Percentiles rank a stretch among this genome's conserved stretches.
These are phyloP conservation scores for Yamadazyma trypodendri DNA, from an alignment of 1,139 yeast species.

Conservation along the genomic window DNA sequence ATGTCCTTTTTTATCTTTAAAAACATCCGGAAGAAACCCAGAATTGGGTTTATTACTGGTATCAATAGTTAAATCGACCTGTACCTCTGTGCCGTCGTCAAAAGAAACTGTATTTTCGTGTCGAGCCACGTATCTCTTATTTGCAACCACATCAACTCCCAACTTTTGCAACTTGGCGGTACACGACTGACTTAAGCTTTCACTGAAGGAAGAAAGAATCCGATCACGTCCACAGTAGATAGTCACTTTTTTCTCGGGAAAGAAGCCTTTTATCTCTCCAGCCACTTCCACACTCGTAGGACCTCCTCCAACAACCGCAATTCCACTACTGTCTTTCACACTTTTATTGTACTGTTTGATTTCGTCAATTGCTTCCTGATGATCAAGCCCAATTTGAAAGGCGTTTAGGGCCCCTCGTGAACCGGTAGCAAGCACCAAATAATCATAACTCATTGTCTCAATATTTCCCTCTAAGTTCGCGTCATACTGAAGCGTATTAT, in stretches of 20 bases:
- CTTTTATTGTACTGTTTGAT: conserved; percentile 16
- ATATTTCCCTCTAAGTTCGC: conserved; percentile 7
- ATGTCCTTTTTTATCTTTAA: conserved; percentile 20
- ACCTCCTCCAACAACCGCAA: conserved; percentile 42
- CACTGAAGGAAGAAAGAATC: conserved; percentile 22
- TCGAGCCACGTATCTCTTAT: conserved; percentile 8
- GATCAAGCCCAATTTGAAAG: conserved; percentile 25
- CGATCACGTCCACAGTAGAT: conserved; percentile 27
- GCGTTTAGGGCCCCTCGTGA: conserved; percentile 21
- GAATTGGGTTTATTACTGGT: conserved; percentile 21
- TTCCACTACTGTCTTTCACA: conserved; percentile 20
- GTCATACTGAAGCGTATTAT: conserved; percentile 8
- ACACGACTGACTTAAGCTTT: conserved; percentile 17
- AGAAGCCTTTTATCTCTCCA: conserved; percentile 31
- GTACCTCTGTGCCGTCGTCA: conserved; percentile 16
- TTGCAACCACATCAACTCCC: conserved; percentile 28
- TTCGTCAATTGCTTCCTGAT: conserved; percentile 15
- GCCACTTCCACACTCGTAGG: conserved; percentile 41
- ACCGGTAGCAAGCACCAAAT: conserved; percentile 36
- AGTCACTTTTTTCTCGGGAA: conserved; percentile 20
- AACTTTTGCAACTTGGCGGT: conserved; percentile 20
- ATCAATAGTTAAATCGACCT: conserved; percentile 31
- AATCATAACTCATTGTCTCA: conserved; percentile 23
- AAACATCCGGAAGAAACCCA: conserved; percentile 13
- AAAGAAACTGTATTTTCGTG: conserved; percentile 10